phyloP scores from a whole-genome alignment of 306 rosid genomes.

The Pyrus communis region DNA sequence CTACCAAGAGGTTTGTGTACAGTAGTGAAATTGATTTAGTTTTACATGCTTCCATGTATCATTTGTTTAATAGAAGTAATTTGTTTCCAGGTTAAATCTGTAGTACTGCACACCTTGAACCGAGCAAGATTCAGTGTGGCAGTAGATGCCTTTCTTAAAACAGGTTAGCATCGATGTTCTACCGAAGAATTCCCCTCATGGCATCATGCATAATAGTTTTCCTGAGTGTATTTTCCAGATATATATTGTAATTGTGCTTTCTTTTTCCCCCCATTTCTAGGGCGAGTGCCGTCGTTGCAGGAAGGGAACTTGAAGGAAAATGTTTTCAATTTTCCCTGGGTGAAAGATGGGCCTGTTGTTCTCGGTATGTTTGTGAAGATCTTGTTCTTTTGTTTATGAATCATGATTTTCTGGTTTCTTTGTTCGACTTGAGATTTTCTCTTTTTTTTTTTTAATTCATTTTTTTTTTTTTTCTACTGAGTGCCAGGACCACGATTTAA shows the following conservation, averaged over 20 bases:
- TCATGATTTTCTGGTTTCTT: constrained; percentile 17
- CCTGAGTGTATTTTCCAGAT: background rate
- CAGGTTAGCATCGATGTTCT: constrained; percentile 43
- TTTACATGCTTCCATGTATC: background rate
- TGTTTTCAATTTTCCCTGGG: constrained; percentile 81
- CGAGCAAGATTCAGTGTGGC: constrained; percentile 84
- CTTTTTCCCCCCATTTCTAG: constrained; percentile 26
- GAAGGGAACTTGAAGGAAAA: constrained; percentile 80
- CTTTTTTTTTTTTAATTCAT: background rate
- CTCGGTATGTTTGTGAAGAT: constrained; percentile 49
- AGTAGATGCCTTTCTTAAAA: constrained; percentile 72
- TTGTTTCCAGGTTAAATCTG: constrained; percentile 74
- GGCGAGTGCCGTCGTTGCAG: constrained; percentile 73
- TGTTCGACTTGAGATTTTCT: constrained; percentile 1
- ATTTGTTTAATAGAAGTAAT: constrained; percentile 12
- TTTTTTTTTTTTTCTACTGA: background rate
- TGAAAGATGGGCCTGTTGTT: constrained; percentile 74
- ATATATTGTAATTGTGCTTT: constrained; percentile 7
- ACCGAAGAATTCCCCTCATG: constrained; percentile 4
- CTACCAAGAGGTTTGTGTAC: constrained; percentile 70
- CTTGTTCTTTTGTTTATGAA: constrained; percentile 10
- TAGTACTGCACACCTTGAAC: constrained; percentile 92
- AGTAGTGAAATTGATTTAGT: constrained; percentile 1
- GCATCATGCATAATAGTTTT: background rate
- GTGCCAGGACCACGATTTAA: constrained; percentile 78